phyloP scores from a whole-genome alignment of 257 asterid genomes.

The Plantago elongata region DNA sequence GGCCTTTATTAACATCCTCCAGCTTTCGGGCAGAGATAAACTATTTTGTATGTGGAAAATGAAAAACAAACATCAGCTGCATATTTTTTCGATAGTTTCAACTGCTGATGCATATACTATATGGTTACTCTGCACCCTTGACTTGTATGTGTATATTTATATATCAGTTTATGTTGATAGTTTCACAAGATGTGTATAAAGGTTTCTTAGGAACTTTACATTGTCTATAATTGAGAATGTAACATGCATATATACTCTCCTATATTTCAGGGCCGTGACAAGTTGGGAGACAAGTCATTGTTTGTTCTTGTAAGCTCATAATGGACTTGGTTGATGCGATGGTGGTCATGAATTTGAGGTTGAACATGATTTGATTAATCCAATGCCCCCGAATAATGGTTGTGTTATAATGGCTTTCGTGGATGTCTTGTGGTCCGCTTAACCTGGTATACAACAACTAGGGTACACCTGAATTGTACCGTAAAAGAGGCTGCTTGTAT shows the following conservation, averaged over 20 bases:
- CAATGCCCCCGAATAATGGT: slow-evolving; percentile 4
- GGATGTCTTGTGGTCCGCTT: slow-evolving; percentile 6
- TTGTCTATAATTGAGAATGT: slow-evolving; percentile 5
- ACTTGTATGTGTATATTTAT: no score
- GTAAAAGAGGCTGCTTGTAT: slow-evolving; percentile 4
- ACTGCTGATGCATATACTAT: no score
- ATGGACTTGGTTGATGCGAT: no score
- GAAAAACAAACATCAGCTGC: no score
- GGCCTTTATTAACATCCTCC: no score
- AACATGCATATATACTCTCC: not conserved
- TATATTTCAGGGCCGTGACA: slow-evolving; percentile 64
- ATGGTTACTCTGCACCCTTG: no score
- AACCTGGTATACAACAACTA: slow-evolving; percentile 2
- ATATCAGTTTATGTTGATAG: no score
- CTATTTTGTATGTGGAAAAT: no score
- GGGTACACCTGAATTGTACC: slow-evolving; percentile 4
- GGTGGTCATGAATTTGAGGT: slow-evolving; percentile 13
- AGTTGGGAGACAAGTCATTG: slow-evolving; percentile 57
- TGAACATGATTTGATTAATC: not conserved
- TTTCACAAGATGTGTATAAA: not conserved
- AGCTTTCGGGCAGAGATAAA: no score
- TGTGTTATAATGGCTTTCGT: not conserved
- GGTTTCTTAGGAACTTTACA: not conserved
- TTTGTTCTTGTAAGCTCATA: slow-evolving; percentile 68
- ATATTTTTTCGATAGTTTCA: no score